Conservation (phyloP, 768 basidiomycete genomes). For the Harrya chromipes region DNA sequence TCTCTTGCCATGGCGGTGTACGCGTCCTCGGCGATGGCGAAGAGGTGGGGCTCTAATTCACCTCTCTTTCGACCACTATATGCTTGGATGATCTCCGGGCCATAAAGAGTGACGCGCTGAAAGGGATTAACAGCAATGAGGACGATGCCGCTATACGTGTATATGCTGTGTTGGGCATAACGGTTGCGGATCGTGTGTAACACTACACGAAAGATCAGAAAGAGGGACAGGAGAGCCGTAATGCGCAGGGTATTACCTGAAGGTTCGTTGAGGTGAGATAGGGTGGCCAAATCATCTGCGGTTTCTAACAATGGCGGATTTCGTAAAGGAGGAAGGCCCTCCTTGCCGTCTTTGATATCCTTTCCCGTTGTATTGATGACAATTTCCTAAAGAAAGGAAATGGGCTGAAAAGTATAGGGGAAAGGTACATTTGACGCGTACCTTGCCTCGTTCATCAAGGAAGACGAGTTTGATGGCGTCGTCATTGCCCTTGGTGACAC, state of each 20-base stretch:
- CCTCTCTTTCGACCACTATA: slow-evolving; percentile 91
- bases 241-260: slow-evolving; percentile 58
- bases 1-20: slow-evolving; percentile 96
- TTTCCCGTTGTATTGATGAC: slow-evolving; percentile 74
- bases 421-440: slow-evolving; percentile 32
- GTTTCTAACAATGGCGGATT: slow-evolving; percentile 97
- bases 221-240: not conserved
- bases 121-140: slow-evolving; percentile 99
- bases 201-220: slow-evolving; percentile 45
- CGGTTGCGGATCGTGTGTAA: slow-evolving; percentile 96
- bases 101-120: slow-evolving; percentile 95
- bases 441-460: slow-evolving; percentile 91
- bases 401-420: not conserved
- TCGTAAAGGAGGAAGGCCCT: slow-evolving; percentile 85
- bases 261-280: slow-evolving; percentile 97
- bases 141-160: slow-evolving; percentile 98
- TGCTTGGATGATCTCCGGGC: slow-evolving; percentile 94
- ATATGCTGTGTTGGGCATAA: slow-evolving; percentile 96
- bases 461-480: slow-evolving; percentile 83
- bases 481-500: slow-evolving; percentile 59
- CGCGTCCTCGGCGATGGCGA: slow-evolving; percentile 99
- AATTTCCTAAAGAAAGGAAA: slow-evolving; percentile 54
- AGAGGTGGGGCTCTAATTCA: slow-evolving; percentile 95
- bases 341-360: slow-evolving; percentile 76
- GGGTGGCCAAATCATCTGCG: slow-evolving; percentile 95